These are phyloP conservation scores for Eutypella sp. DNA, from an alignment of 2,329 filamentous ascomycete genomes.

Conservation along the genomic window DNA sequence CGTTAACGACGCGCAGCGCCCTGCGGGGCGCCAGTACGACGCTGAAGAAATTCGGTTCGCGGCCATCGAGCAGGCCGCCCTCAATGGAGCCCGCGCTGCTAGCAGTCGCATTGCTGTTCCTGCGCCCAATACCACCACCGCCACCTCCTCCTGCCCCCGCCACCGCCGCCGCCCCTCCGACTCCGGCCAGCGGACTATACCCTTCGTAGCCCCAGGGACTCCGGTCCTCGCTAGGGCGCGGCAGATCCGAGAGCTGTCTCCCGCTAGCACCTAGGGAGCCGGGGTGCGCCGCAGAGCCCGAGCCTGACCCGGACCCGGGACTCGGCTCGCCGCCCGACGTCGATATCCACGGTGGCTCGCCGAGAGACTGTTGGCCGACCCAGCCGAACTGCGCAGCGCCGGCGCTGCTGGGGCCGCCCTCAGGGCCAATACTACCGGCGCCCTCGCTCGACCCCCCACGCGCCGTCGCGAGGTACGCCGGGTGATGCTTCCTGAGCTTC, in stretches of 20 bases:
- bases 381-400: slow-evolving; percentile 20
- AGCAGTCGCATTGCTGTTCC: slow-evolving; percentile 29
- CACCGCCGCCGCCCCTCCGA: slow-evolving; percentile 16
- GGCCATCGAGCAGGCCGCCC: slow-evolving; percentile 34
- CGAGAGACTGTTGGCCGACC: slow-evolving; percentile 19
- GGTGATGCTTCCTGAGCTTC: slow-evolving; percentile 21
- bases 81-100: slow-evolving; percentile 32
- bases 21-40: slow-evolving; percentile 63
- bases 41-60: slow-evolving; percentile 67
- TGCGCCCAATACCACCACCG: slow-evolving; percentile 17
- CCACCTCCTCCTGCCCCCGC: slow-evolving; percentile 13
- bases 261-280: neutral
- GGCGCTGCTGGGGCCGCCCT: neutral
- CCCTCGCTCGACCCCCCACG: slow-evolving; percentile 1
- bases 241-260: neutral
- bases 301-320: slow-evolving; percentile 17
- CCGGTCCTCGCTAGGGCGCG: slow-evolving; percentile 23
- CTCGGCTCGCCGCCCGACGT: slow-evolving; percentile 11
- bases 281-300: slow-evolving; percentile 8
- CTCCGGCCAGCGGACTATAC: slow-evolving; percentile 12
- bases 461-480: neutral
- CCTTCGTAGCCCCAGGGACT: slow-evolving; percentile 19
- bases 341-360: slow-evolving; percentile 16
- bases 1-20: slow-evolving; percentile 65
- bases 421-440: neutral